These are phyloP conservation scores for Monotropa hypopitys DNA, from an alignment of 179 eudicot species.

Conservation along the genomic window DNA sequence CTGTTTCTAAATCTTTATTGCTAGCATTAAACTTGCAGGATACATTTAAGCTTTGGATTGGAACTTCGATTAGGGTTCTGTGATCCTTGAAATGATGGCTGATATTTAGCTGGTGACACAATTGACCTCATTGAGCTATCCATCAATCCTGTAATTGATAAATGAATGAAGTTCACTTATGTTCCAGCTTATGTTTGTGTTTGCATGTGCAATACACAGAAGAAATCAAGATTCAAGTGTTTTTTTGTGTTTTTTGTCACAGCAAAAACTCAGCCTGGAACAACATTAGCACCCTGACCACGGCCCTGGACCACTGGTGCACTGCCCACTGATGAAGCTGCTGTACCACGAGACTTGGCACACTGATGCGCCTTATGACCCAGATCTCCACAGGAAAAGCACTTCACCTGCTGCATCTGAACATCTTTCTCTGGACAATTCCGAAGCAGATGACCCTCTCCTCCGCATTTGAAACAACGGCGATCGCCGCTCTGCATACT, in stretches of 20 bases:
- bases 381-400: no score
- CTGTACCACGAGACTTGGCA: no score
- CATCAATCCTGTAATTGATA: neutral
- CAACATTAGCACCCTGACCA: no score
- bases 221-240: neutral
- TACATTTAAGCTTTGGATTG: neutral
- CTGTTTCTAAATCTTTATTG: neutral
- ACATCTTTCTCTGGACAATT: no score
- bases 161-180: neutral
- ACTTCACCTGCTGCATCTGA: no score
- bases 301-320: no score
- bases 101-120: neutral
- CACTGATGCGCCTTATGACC: no score
- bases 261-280: no score
- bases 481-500: no score
- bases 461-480: no score
- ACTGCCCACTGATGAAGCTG: no score
- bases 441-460: no score
- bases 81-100: neutral
- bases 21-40: neutral
- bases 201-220: neutral
- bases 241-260: neutral
- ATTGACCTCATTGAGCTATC: neutral
- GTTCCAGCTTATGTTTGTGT: neutral
- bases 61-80: neutral